A percentile compares a stretch with the other conserved stretches of the same genome.
These are phyloP conservation scores for Nannochloropsis granulata DNA, from an alignment of 108 stramenopile species.

Conservation along the genomic window DNA sequence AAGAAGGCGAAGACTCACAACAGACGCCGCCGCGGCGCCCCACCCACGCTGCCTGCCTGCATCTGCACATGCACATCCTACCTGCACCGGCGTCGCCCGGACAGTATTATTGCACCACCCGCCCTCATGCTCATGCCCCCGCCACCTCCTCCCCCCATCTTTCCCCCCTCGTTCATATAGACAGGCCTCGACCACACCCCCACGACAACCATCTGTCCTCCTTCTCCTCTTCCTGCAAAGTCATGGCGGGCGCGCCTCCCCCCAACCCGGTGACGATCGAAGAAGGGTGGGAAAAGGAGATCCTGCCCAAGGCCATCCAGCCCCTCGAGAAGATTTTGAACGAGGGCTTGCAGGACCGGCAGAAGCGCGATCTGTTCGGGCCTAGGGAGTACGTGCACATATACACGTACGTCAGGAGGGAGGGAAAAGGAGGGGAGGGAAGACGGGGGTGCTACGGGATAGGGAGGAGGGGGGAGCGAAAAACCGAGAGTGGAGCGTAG, in stretches of 20 bases:
- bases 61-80: too few species aligned
- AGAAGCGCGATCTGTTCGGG: conserved; percentile 56
- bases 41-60: too few species aligned
- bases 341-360: conserved; percentile 53
- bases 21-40: too few species aligned
- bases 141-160: too few species aligned
- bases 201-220: too few species aligned
- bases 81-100: too few species aligned
- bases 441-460: not conserved
- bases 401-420: conserved; percentile 33
- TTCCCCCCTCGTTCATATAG: too few species aligned
- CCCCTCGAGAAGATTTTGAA: conserved; percentile 73
- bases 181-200: too few species aligned
- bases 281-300: conserved; percentile 72
- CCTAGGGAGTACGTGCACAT: conserved; percentile 77
- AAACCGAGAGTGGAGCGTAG: not conserved
- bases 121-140: too few species aligned
- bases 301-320: conserved; percentile 74
- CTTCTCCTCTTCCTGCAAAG: too few species aligned
- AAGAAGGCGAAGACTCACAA: too few species aligned
- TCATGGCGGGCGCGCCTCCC: not conserved
- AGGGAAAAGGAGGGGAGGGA: not conserved
- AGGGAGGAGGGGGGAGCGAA: not conserved
- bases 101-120: too few species aligned
- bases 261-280: conserved; percentile 4